Evolutionary conservation across 257 asterid genomes (phyloP).

Genomic region (Nicotiana tabacum): DNA sequence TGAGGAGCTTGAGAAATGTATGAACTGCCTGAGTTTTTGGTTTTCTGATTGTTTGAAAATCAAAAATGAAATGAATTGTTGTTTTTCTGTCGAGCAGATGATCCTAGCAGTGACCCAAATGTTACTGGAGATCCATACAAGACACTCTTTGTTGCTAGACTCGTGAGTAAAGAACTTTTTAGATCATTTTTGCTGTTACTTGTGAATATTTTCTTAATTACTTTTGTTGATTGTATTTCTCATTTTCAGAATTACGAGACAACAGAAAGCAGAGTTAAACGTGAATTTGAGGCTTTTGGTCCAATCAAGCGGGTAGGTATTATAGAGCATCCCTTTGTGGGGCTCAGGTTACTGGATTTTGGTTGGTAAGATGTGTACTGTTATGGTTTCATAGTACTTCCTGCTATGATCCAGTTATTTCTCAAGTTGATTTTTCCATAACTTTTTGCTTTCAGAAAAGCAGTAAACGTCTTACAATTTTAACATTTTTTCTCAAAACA

Average conservation of each 20-base stretch:
- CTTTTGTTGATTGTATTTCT: conserved; percentile 6
- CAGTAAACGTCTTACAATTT: background rate
- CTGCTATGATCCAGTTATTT: background rate
- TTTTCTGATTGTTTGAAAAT: background rate
- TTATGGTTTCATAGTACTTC: conserved; percentile 19
- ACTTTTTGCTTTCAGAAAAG: background rate
- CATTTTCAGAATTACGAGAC: conserved; percentile 80
- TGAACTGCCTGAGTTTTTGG: background rate
- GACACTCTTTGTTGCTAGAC: conserved; percentile 89
- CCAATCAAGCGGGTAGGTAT: conserved; percentile 99
- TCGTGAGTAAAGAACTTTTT: conserved; percentile 48
- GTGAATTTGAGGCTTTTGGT: conserved; percentile 98
- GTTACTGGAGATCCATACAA: conserved; percentile 94
- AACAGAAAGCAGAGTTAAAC: conserved; percentile 87
- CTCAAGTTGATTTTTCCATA: background rate
- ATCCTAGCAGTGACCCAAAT: conserved; percentile 77
- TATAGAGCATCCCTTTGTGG: conserved; percentile 51
- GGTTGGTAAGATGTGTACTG: conserved; percentile 72
- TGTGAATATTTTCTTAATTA: background rate
- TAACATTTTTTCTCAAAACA: background rate
- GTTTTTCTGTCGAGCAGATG: conserved; percentile 46
- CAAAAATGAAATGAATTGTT: background rate
- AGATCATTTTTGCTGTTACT: background rate
- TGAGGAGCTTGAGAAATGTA: conserved; percentile 89
- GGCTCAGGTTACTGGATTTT: conserved; percentile 66